These are phyloP conservation scores for Fusarium globosum DNA, from an alignment of 2,329 filamentous ascomycete species.

Conservation along the genomic window DNA sequence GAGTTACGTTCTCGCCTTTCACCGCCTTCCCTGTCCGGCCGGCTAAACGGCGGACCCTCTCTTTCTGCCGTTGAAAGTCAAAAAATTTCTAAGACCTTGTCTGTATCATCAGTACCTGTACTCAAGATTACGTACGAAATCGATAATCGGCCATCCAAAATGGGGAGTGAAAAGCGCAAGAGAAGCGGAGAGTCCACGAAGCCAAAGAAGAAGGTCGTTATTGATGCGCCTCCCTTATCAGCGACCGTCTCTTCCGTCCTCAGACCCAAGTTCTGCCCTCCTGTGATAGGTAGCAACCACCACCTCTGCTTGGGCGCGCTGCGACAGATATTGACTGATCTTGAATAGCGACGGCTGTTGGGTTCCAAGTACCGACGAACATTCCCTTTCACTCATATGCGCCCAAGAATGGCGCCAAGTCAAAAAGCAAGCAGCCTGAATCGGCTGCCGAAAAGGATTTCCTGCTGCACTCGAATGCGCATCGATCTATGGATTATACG, in stretches of 20 bases:
- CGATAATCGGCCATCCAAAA: slow-evolving; percentile 37
- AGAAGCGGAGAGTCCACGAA: slow-evolving; percentile 56
- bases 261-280: slow-evolving; percentile 60
- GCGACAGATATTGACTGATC: slow-evolving; percentile 37
- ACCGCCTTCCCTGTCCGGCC: slow-evolving; percentile 34
- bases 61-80: slow-evolving; percentile 42
- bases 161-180: slow-evolving; percentile 63
- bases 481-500: slow-evolving; percentile 69
- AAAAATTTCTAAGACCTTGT: slow-evolving; percentile 45
- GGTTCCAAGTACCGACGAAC: slow-evolving; percentile 50
- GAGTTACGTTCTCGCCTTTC: background rate
- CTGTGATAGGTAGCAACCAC: slow-evolving; percentile 61
- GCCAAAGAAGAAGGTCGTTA: slow-evolving; percentile 64
- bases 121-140: slow-evolving; percentile 11
- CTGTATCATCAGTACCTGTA: background rate
- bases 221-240: slow-evolving; percentile 54
- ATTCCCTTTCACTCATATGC: slow-evolving; percentile 62
- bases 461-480: slow-evolving; percentile 66
- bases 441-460: slow-evolving; percentile 59
- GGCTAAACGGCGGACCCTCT: slow-evolving; percentile 43
- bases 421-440: slow-evolving; percentile 54
- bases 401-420: slow-evolving; percentile 50
- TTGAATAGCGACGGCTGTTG: slow-evolving; percentile 50
- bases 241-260: slow-evolving; percentile 61
- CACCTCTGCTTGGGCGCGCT: background rate